phyloP scores from a whole-genome alignment of 179 eudicot species.

The Amaranthus tricolor region DNA sequence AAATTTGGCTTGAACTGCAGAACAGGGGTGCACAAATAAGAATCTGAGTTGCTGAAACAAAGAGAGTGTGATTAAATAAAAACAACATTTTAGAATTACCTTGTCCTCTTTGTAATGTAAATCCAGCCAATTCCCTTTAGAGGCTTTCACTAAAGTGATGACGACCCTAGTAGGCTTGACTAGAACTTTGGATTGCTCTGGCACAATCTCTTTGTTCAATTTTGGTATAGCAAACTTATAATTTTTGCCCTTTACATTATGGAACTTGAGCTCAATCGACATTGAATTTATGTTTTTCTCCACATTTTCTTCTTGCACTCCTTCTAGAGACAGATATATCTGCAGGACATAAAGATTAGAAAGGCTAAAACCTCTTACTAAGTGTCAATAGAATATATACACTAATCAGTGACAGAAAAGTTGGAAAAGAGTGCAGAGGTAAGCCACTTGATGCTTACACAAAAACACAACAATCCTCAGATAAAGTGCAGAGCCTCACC shows the following conservation, averaged over 20 bases:
- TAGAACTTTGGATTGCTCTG: constrained; percentile 75
- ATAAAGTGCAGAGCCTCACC: constrained; percentile 34
- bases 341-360: constrained; percentile 23
- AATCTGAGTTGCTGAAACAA: background rate
- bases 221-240: constrained; percentile 76
- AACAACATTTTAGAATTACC: constrained; percentile 38
- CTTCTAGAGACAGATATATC: constrained; percentile 80
- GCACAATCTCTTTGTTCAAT: constrained; percentile 67
- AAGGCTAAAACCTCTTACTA: background rate
- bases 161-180: constrained; percentile 80
- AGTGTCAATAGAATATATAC: background rate
- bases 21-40: background rate
- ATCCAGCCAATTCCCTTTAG: constrained; percentile 84
- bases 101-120: constrained; percentile 87
- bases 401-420: background rate
- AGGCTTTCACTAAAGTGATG: constrained; percentile 63
- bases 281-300: constrained; percentile 52
- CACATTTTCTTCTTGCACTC: constrained; percentile 77
- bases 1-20: constrained; percentile 70
- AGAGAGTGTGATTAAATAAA: no score
- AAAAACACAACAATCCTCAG: background rate
- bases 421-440: background rate
- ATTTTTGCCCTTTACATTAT: constrained; percentile 87
- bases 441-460: background rate
- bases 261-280: constrained; percentile 72